phyloP scores from a whole-genome alignment of 1,284 basidiomycete species.

The Cutaneotrichosporon dermatis region DNA sequence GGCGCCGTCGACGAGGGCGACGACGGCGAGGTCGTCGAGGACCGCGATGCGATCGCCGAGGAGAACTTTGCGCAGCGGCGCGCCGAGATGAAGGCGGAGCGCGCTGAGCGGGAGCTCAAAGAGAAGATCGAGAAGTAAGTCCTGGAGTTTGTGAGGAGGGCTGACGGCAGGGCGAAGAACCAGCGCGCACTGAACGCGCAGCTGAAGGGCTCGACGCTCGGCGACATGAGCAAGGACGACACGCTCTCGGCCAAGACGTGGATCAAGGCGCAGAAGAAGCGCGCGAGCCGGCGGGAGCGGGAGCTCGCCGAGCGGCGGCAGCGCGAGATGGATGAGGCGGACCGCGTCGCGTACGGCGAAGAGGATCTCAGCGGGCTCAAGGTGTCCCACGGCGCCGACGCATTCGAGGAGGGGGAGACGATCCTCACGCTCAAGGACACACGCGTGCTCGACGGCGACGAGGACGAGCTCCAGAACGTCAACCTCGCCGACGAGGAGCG shows the following conservation, averaged over 20 bases:
- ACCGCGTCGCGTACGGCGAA: slow-evolving; percentile 69
- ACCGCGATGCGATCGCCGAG: slow-evolving; percentile 65
- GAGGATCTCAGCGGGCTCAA: slow-evolving; percentile 83
- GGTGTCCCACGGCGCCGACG: slow-evolving; percentile 91
- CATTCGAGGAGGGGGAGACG: slow-evolving; percentile 83
- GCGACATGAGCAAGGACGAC: slow-evolving; percentile 63
- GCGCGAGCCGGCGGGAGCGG: slow-evolving; percentile 74
- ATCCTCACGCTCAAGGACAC: slow-evolving; percentile 96
- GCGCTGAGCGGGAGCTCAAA: slow-evolving; percentile 68
- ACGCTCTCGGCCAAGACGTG: slow-evolving; percentile 66
- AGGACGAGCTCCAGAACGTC: slow-evolving; percentile 95
- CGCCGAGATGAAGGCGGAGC: slow-evolving; percentile 65
- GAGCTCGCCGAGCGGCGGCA: slow-evolving; percentile 68
- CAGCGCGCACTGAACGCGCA: slow-evolving; percentile 71
- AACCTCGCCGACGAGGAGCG: slow-evolving; percentile 83
- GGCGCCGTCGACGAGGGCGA: slow-evolving; percentile 59
- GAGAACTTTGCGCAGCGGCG: slow-evolving; percentile 72
- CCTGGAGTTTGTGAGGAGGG: neutral
- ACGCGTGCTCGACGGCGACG: slow-evolving; percentile 88
- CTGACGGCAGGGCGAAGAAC: slow-evolving; percentile 14
- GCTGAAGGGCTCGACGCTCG: slow-evolving; percentile 84
- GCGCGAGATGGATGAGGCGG: slow-evolving; percentile 73
- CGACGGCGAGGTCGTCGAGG: slow-evolving; percentile 35
- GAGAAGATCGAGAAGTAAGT: slow-evolving; percentile 87
- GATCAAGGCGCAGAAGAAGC: slow-evolving; percentile 83